Evolutionary conservation across 805 yeast species (phyloP).

Genomic region (Lachancea quebecensis): DNA sequence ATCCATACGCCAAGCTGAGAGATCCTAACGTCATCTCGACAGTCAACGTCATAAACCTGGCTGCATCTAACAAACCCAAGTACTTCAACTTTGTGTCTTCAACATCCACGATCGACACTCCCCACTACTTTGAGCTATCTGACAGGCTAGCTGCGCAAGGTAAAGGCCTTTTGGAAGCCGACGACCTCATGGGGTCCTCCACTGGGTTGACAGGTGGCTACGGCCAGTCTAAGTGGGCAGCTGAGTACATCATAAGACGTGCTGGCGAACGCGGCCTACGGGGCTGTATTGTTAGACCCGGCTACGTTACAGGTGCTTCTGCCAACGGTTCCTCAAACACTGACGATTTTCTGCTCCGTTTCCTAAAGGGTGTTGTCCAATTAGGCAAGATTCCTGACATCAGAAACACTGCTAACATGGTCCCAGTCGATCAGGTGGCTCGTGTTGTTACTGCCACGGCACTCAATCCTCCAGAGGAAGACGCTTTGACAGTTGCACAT

Average conservation of each 20-base stretch:
- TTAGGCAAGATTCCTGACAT: slow-evolving; percentile 82
- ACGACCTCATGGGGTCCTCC: slow-evolving; percentile 75
- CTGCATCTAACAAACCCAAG: slow-evolving; percentile 79
- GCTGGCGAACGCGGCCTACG: slow-evolving; percentile 85
- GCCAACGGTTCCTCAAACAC: slow-evolving; percentile 85
- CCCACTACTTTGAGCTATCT: slow-evolving; percentile 69
- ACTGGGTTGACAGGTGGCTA: slow-evolving; percentile 84
- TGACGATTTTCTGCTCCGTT: slow-evolving; percentile 90
- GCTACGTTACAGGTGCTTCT: slow-evolving; percentile 87
- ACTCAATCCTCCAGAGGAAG: slow-evolving; percentile 57
- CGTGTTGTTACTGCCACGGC: slow-evolving; percentile 80
- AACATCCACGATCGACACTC: slow-evolving; percentile 86
- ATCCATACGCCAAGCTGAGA: slow-evolving; percentile 82
- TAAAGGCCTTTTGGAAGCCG: slow-evolving; percentile 75
- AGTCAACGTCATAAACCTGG: slow-evolving; percentile 67
- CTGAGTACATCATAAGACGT: slow-evolving; percentile 77
- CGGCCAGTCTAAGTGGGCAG: slow-evolving; percentile 98
- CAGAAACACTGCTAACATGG: slow-evolving; percentile 85
- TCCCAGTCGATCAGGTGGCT: slow-evolving; percentile 98
- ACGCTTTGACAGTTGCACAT: slow-evolving; percentile 68
- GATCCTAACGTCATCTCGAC: slow-evolving; percentile 92
- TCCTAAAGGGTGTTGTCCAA: slow-evolving; percentile 91
- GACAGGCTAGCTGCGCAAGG: slow-evolving; percentile 63
- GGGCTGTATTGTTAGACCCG: slow-evolving; percentile 91
- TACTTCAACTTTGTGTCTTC: slow-evolving; percentile 88